Evolutionary conservation across 495 filamentous ascomycete genomes (phyloP), one percentile per base, ranked within the genome.

Genomic region (Xylaria flabelliformis): DNA sequence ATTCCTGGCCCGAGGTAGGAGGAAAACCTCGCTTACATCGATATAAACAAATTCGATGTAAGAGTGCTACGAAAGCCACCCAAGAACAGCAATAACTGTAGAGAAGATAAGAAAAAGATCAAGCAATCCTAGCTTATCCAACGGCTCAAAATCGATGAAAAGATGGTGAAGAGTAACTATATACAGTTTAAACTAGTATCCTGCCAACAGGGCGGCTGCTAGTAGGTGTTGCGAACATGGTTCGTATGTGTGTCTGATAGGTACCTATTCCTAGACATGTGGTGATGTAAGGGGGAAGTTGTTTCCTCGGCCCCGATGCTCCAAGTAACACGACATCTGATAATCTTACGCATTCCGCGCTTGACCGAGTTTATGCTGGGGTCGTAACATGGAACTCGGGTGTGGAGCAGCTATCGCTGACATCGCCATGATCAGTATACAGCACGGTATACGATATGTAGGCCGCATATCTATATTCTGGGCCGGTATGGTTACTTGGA

Each of bases 291-390:
- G 36, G 36, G 42, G 42, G 2, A 46, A 17, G 42, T 46, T 46
- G 50, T 46, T 46, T 46, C 42, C 51, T 29, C 51, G 5, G 21
- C 36, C 36, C 36, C 36, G 36, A 55, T 55, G n/a, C 51, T 55
- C 51, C 51, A 24, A 55, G 51, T 55, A 55, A 55, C 51, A 55
- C 24, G n/a, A 55, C 51, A 55, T 55, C 51, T 55, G 51, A 55
- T 55, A 55, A 55, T 55, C 51, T 55, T 2, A 55, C 26, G 51
- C 51, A 55, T 55, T 55, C 51, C 21, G 51, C 51, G 51, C 51
- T 55, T 55, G 51, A 55, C 51, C 51, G 51, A 55, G 51, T 55
- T 55, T 55, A 55, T 24, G 51, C 51, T 55, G 51, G 51, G 51
- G 51, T 55, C 2, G 51, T 55, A 55, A 55, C 51, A 55, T 55